Evolutionary conservation across 1,284 basidiomycete species (phyloP), one percentile per base, ranked within the genome.

Genomic region (Gymnopus androsaceus): DNA sequence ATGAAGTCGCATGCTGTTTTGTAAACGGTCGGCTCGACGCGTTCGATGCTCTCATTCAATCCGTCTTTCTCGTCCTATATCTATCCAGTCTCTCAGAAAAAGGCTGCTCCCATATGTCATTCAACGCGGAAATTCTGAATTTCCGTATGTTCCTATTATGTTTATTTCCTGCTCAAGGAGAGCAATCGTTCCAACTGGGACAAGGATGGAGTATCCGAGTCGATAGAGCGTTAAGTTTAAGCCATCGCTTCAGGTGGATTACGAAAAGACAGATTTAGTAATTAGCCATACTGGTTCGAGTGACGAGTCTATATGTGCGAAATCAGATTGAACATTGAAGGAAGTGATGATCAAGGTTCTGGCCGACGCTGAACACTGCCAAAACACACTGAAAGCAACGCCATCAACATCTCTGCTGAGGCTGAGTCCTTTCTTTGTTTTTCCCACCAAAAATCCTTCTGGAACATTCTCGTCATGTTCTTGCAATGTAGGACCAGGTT

Each of bases 221-320:
- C n/a, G n/a, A 76, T 94, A 50, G 78, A 85, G 56, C 72, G 87
- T 33, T 88, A 78, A 75, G 61, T 95, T 90, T 74, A 91, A 88
- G 64, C 74, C 84, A 7, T 83, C 85, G 23, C 76, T 95, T 59
- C 78, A 84, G 56, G 77, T 77, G 15, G 82, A 89, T 40, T 87
- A 90, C 59, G 72, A 76, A 42, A 72, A 68, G 12, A 86, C 91
- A 23, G 86, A 94, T 67, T 71, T 94, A 45, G 83, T 98, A 50
- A 88, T 98, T 36, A 92, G 92, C 66, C 95, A 98, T 79, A 95
- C 94, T 65, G 95, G 95, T 95, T 68, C 63, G 83, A 9, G n/a
- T 12, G 14, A 9, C 15, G 7, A n/a, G n/a, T n/a, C n/a, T n/a
- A n/a, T 17, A 15, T n/a, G n/a, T n/a, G n/a, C n/a, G n/a, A n/a